Evolutionary conservation across 2,329 filamentous ascomycete species (phyloP).

Genomic region (Venturia effusa): DNA sequence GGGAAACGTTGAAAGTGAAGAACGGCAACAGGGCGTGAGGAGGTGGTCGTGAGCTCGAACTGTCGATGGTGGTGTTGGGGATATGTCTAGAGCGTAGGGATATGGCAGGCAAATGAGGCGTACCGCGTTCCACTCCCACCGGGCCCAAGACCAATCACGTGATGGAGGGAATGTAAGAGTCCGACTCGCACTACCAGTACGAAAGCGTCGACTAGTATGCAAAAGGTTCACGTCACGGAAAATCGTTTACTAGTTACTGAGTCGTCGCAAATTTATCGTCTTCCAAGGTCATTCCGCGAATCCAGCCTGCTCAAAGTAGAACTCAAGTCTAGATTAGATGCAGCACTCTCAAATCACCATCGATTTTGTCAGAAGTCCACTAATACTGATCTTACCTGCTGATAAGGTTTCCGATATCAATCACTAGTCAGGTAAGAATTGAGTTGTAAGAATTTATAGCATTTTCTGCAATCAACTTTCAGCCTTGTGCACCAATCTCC

Average conservation of each 20-base stretch:
- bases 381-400: no score
- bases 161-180: not conserved
- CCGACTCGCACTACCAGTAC: no score
- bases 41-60: not conserved
- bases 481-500: not conserved
- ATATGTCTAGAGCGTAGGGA: not conserved
- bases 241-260: not conserved
- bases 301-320: no score
- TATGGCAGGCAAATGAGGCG: not conserved
- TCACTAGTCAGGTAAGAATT: no score
- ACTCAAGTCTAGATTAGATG: no score
- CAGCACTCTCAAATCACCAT: not conserved
- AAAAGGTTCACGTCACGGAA: no score
- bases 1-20: not conserved
- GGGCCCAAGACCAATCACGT: not conserved
- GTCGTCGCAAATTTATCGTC: not conserved
- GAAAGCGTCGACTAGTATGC: no score
- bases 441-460: no score
- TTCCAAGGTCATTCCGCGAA: no score
- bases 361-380: no score
- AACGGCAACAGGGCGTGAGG: not conserved
- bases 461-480: not conserved
- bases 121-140: not conserved
- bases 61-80: not conserved
- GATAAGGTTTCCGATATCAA: no score